Base-by-base conservation (phyloP, 2,329 filamentous ascomycete species). In the Plectosphaerella sp. region DNA sequence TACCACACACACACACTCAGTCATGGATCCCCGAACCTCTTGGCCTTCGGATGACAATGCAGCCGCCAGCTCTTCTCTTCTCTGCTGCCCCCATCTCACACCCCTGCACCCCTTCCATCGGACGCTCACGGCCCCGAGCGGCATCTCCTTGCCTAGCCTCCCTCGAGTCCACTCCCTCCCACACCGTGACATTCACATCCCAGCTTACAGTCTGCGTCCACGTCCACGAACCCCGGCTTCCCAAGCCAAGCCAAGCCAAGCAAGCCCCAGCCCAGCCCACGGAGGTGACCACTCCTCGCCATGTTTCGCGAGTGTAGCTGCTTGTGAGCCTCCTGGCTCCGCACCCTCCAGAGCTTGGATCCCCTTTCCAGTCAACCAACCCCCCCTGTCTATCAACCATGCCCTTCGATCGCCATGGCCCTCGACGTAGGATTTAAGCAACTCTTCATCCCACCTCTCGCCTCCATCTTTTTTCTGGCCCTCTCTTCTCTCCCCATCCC, bases 281-380 rank as follows among this genome's bases (percentile, higher is more conserved):
- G 41, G 41, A 43, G 41, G 10, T 28, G 35, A 37, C 37, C 54
- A 57, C 58, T 60, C 58, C 62, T 66, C 56, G 59, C 62, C 59
- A 57, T 67, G 72, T 75, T 74, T 75, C 72, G 70, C 39, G 48
- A 72, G 65, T 43, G 41, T 43, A 33, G 28, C 28, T 33, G 16
- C 41, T 20, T 43, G 41, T 20, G 65, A 59, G 53, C 59, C 64
- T 66, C 68, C 67, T 68, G 58, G 61, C 58, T 63, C 61, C 56
- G 64, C 62, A 60, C 61, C 58, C 51, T 57, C 22, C 58, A 42
- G 59, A 60, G 58, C 58, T 54, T 59, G 59, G 57, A 20, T 43
- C 41, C 18, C 15, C 5, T n/a, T 20, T 43, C 22, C 22, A 22
- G 41, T 3, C 15, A 10, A n/a, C n/a, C n/a, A n/a, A n/a, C n/a